Evolutionary conservation across 202 grass and related monocot species (phyloP), one percentile per base, ranked within the genome.

Genomic region (Carex sylvatica): DNA sequence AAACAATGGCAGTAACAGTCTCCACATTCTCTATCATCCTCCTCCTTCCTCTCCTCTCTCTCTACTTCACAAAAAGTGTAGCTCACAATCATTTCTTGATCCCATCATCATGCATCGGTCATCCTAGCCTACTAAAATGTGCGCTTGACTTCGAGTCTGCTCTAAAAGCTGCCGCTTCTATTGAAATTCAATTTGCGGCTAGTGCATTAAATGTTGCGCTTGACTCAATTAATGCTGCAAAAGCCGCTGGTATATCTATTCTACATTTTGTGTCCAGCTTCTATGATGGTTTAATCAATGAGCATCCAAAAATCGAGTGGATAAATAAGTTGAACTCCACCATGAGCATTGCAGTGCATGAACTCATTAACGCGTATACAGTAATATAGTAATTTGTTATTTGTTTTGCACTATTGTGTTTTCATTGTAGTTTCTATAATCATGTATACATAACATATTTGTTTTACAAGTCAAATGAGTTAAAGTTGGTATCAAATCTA

Each of bases 101-200:
- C 0, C 66, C 66, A 0, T 42, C 66, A 18, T 70, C 66, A 40
- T 70, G 66, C 35, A 20, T 19, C 18, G 18, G 35, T 10, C 66
- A 70, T 42, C 66, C 35, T 42, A 7, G 66, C 8, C 66, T 70
- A 42, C 31, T 70, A 40, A 70, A 70, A 70, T 70, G 66, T 70
- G 66, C 66, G 1, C 35, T 42, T 3, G 35, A 42, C 18, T 20
- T 22, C 9, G 2, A 70, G 10, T 42, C 66, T 70, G 35, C 35
- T 10, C 18, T 70, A 11, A 70, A 11, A 18, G 7, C 3, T 70
- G 66, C 8, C 2, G 18, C 16, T 11, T 70, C 66, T 11, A 19
- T 35, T 1, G 16, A 70, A 70, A 38, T 2, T 70, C 31, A 70
- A 20, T 42, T 70, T 20, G 7, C 18, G 35, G 35, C 16, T 42